Base-by-base conservation (phyloP, 78 protist genomes). In the Chrysochromulina parva region DNA sequence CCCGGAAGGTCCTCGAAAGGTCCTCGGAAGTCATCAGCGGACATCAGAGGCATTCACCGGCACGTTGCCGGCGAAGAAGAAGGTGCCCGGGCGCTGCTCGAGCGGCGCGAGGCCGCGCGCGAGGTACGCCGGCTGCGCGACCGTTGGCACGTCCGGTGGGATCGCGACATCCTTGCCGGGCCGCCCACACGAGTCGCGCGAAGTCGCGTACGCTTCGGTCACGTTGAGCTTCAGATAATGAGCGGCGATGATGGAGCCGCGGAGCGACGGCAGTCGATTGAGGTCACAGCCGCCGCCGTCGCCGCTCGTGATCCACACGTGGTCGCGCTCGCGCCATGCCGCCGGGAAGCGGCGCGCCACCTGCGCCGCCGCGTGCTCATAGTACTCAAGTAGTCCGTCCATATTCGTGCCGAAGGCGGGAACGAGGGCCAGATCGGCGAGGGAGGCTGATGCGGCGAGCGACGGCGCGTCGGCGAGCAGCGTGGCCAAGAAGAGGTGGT, bases 61-160 rank as follows among this genome's bases (percentile, higher is more conserved):
- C 38, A 69, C 78, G 78, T 69, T 69, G 78, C 78, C 78, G 13
- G 78, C 78, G 48, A 69, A 69, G 78, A 69, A 69, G 78, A 69
- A 69, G 50, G 38, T 9, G 78, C 54, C 50, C 78, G 78, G 16
- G 38, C 14, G 13, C n/a, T 7, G 13, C 10, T 4, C 26, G 78
- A 50, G 16, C 52, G 38, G 13, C 14, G 16, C 62, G 24, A 7
- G 24, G 62, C 62, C 62, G 7, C 24, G 62, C 13, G 62, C 13
- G 62, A 58, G 62, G 62, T 58, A n/a, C 52, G 48, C 48, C 26
- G 28, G 50, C 19, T 24, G 10, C 3, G 5, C 14, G 48, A n/a
- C 78, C 48, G 48, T 1, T 2, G 78, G 78, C 20, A 69, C n/a
- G 14, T 28, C 1, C 14, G 78, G 78, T 4, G 78, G 78, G 78